phyloP scores from a whole-genome alignment of 1,139 yeast species.

The Yamadazyma taylorii region DNA sequence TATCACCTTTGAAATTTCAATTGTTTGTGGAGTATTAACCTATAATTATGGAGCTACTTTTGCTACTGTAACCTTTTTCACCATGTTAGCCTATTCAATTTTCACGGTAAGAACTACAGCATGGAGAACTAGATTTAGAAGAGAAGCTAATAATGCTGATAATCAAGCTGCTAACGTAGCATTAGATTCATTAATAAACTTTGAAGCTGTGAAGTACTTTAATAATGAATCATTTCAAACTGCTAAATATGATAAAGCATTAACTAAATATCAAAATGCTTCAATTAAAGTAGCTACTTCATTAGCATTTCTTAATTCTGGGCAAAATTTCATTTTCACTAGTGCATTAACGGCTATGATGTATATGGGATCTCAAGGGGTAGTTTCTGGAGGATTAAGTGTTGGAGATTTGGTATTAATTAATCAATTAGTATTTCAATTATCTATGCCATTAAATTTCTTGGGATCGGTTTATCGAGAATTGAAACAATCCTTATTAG shows the following conservation, averaged over 20 bases:
- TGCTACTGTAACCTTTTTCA: conserved; percentile 84
- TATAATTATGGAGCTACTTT: conserved; percentile 88
- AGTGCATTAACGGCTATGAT: conserved; percentile 93
- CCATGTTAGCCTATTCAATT: conserved; percentile 83
- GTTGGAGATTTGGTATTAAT: conserved; percentile 97
- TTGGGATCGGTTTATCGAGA: conserved; percentile 95
- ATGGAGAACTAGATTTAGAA: conserved; percentile 92
- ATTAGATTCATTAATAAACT: conserved; percentile 88
- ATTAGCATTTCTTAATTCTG: conserved; percentile 83
- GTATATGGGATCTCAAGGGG: conserved; percentile 98
- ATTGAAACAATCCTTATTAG: conserved; percentile 84
- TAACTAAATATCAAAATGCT: conserved; percentile 74
- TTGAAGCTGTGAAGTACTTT: conserved; percentile 92
- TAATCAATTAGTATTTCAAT: conserved; percentile 92
- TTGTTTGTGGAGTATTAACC: conserved; percentile 91
- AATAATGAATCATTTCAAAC: conserved; percentile 85
- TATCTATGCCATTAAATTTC: conserved; percentile 91
- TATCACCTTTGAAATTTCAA: conserved; percentile 83
- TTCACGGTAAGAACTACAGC: conserved; percentile 93
- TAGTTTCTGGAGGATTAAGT: conserved; percentile 73
- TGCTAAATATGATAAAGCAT: conserved; percentile 74
- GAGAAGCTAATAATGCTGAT: conserved; percentile 92
- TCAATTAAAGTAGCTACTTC: conserved; percentile 91
- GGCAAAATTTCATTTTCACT: conserved; percentile 90
- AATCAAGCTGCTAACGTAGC: conserved; percentile 94